Percentiles rank a stretch among this genome's conserved stretches.
phyloP scores from a whole-genome alignment of 441 rosid genomes.

The Capsella rubella region DNA sequence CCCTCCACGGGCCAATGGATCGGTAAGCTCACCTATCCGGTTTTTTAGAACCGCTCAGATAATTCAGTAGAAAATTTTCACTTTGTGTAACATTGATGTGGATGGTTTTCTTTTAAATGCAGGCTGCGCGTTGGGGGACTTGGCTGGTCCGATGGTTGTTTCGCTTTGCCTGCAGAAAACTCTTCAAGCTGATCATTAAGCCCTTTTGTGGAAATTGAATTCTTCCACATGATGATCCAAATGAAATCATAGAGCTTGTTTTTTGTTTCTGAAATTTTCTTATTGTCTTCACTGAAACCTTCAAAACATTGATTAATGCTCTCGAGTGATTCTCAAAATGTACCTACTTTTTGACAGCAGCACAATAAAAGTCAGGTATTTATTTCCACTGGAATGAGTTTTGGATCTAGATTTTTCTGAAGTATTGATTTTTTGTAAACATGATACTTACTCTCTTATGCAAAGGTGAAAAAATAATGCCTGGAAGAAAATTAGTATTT shows the following conservation, averaged over 20 bases:
- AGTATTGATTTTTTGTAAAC: neutral
- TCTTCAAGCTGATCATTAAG: constrained; percentile 60
- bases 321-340: constrained; percentile 11
- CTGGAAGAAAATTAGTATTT: neutral
- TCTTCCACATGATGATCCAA: constrained; percentile 29
- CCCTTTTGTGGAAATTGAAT: constrained; percentile 32
- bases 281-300: neutral
- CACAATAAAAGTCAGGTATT: constrained; percentile 23
- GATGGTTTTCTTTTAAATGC: constrained; percentile 34
- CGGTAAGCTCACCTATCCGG: constrained; percentile 53
- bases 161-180: constrained; percentile 69
- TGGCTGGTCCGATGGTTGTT: constrained; percentile 78
- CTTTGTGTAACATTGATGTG: neutral
- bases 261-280: neutral
- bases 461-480: constrained; percentile 8
- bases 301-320: constrained; percentile 5
- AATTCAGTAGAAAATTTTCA: neutral
- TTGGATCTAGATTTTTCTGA: neutral
- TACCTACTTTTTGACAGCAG: constrained; percentile 29
- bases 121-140: constrained; percentile 88
- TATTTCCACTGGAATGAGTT: neutral
- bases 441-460: neutral
- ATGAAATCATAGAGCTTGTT: constrained; percentile 20
- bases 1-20: constrained; percentile 94
- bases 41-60: neutral